Evolutionary conservation across 2,329 filamentous ascomycete genomes (phyloP), one percentile per base, ranked within the genome.

Genomic region (Colletotrichum sp.): DNA sequence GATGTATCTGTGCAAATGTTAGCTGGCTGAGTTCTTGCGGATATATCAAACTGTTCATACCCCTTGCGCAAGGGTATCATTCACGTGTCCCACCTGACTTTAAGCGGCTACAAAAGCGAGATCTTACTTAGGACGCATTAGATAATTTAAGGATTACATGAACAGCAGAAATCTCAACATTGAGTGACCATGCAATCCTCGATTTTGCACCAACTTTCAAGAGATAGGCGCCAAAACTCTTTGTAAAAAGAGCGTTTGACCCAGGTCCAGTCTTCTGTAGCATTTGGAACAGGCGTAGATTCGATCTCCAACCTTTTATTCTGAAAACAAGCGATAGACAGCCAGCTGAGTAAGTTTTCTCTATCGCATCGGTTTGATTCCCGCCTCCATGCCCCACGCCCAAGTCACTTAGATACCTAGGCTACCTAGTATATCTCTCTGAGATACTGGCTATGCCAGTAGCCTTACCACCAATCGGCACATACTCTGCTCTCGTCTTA

Each of bases 401-500:
- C 6, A 4, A 21, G 43, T 52, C 1, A 52, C 10, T 21, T 21
- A 52, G n/a, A 21, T 7, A n/a, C n/a, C n/a, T n/a, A 21, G 10
- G n/a, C n/a, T 52, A 52, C n/a, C 43, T 52, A 1, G 43, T 21
- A 52, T 52, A 52, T 52, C 43, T 52, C 43, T 61, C 58, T 13
- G 58, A 61, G 9, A 61, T 61, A 8, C 58, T 61, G 4, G 58
- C 26, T 30, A 61, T 61, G 26, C 58, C 58, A 34, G 26, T 61
- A 21, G 58, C 28, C 18, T 61, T 61, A 4, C 58, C 58, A 61
- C 58, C 58, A 34, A 61, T 34, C 9, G 58, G 58, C 4, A 61
- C 28, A 26, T 61, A 61, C 58, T 61, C 58, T 61, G 58, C 58
- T 12, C 58, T 61, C 24, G 9, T n/a, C 28, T n/a, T 61, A 9